Conservation (phyloP, 139 green algal species). For the Chlorokybus atmophyticus region DNA sequence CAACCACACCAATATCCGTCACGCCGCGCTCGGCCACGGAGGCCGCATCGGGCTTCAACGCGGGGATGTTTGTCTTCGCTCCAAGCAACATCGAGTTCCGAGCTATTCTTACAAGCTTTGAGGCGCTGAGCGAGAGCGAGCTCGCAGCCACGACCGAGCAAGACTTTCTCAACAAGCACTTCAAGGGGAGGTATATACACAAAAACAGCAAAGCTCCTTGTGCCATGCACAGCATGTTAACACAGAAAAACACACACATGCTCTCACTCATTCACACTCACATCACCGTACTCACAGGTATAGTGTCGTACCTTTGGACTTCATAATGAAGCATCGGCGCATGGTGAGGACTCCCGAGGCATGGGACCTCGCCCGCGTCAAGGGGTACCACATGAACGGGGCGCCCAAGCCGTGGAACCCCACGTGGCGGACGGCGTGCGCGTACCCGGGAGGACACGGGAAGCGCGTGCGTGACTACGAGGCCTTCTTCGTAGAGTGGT, state of each 20-base stretch:
- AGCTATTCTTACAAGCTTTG: background rate
- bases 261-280: no score
- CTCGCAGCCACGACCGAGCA: conserved; percentile 14
- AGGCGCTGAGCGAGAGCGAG: conserved; percentile 2
- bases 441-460: conserved; percentile 11
- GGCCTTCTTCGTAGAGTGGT: conserved; percentile 21
- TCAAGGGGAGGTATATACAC: conserved; percentile 7
- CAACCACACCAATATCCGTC: background rate
- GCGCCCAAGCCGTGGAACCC: conserved; percentile 17
- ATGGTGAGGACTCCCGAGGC: conserved; percentile 8
- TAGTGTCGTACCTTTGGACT: conserved; percentile 5
- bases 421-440: conserved; percentile 9
- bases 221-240: no score
- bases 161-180: conserved; percentile 17
- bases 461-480: conserved; percentile 11
- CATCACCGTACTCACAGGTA: no score
- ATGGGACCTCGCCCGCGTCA: conserved; percentile 15
- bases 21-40: conserved; percentile 4
- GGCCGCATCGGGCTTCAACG: conserved; percentile 10
- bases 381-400: conserved; percentile 26
- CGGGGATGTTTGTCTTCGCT: conserved; percentile 11
- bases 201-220: no score
- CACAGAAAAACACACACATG: no score
- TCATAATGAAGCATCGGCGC: conserved; percentile 17
- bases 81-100: conserved; percentile 1